Percentiles rank a stretch among this genome's conserved stretches.
phyloP scores from a whole-genome alignment of 2,329 filamentous ascomycete species.

The Arthrobotrys musiformis region DNA sequence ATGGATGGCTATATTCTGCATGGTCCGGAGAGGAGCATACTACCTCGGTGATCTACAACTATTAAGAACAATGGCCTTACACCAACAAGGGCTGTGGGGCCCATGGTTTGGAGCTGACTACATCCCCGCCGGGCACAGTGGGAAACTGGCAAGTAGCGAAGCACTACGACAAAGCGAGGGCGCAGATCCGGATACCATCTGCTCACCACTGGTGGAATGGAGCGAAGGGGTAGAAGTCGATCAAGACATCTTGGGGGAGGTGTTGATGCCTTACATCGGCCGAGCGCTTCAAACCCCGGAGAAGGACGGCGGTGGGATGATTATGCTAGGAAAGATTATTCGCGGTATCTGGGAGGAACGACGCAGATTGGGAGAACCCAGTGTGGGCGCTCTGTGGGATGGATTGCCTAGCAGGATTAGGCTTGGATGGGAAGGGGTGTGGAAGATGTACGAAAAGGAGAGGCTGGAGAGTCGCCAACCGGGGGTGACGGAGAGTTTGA shows the following conservation, averaged over 20 bases:
- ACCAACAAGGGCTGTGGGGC: slow-evolving; percentile 52
- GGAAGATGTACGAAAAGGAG: slow-evolving; percentile 48
- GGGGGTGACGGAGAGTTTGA: slow-evolving; percentile 37
- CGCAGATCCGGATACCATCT: slow-evolving; percentile 55
- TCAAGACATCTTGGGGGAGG: slow-evolving; percentile 65
- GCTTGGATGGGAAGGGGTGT: slow-evolving; percentile 34
- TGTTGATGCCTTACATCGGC: slow-evolving; percentile 62
- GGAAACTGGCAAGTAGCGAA: slow-evolving; percentile 55
- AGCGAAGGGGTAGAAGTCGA: slow-evolving; percentile 53
- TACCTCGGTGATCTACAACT: slow-evolving; percentile 58
- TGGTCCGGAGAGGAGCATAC: slow-evolving; percentile 57
- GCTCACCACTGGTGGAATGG: slow-evolving; percentile 56
- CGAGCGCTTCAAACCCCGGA: slow-evolving; percentile 59
- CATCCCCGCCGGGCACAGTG: slow-evolving; percentile 53
- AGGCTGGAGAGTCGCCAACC: slow-evolving; percentile 34
- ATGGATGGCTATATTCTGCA: slow-evolving; percentile 57
- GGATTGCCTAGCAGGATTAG: slow-evolving; percentile 35
- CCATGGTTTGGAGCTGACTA: slow-evolving; percentile 51
- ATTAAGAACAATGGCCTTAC: slow-evolving; percentile 56
- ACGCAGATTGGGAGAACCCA: slow-evolving; percentile 68
- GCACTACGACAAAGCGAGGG: slow-evolving; percentile 55
- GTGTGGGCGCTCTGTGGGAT: slow-evolving; percentile 34
- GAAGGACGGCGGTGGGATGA: slow-evolving; percentile 58
- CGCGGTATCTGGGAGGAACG: slow-evolving; percentile 68
- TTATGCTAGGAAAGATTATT: slow-evolving; percentile 60